Conservation (phyloP, 2,329 filamentous ascomycete species). For the Cladorrhinum sp. region DNA sequence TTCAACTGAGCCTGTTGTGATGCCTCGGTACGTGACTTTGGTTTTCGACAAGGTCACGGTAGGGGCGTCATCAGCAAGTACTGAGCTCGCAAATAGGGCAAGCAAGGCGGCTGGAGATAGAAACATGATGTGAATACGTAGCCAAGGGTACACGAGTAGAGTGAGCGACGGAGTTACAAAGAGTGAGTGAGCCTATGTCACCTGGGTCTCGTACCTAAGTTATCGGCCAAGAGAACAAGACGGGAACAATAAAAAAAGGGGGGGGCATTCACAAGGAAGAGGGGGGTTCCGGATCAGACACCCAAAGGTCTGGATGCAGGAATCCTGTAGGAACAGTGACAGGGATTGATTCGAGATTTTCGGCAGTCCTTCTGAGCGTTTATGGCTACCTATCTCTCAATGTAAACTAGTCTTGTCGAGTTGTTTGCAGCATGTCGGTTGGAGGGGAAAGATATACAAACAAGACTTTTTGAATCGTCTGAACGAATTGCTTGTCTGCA, state of each 20-base stretch:
- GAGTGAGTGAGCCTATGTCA: neutral
- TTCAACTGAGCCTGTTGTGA: constrained; percentile 21
- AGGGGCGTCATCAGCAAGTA: constrained; percentile 3
- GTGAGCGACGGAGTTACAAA: no score
- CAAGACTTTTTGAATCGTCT: neutral
- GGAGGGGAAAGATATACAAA: neutral
- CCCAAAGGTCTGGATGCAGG: neutral
- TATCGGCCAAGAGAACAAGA: neutral
- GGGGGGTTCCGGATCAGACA: neutral
- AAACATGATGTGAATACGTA: neutral
- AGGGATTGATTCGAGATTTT: neutral
- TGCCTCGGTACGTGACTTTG: constrained; percentile 21
- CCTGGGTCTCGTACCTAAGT: neutral
- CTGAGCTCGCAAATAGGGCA: constrained; percentile 1
- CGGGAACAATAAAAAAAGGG: neutral
- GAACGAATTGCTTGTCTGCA: neutral
- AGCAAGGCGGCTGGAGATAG: neutral
- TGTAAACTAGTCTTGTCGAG: no score
- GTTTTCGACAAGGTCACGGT: constrained; percentile 3
- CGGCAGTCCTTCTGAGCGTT: neutral
- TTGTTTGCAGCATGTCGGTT: no score
- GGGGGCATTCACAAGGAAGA: neutral
- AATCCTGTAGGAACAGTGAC: neutral
- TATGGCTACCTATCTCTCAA: no score
- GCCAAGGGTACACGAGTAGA: neutral